Evolutionary conservation across 129 eudicot genomes (phyloP).

Genomic region (Silybum marianum): DNA sequence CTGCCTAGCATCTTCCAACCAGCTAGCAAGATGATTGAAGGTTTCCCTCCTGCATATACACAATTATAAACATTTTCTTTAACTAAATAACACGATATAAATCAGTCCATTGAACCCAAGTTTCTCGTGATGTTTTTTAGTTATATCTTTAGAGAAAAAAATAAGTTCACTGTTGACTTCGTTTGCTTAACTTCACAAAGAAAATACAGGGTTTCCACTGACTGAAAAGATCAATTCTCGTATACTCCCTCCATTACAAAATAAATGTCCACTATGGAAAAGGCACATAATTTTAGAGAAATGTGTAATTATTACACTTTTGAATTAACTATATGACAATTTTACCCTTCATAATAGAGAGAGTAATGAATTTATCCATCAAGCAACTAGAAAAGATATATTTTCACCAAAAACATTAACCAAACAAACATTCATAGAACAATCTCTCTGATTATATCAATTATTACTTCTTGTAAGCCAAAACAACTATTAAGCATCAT

Average conservation of each 20-base stretch:
- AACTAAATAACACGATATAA: background rate
- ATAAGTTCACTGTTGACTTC: background rate
- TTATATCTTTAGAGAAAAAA: background rate
- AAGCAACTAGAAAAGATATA: background rate
- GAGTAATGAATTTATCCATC: background rate
- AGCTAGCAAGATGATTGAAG: constrained; percentile 88
- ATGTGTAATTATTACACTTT: background rate
- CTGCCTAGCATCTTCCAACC: constrained; percentile 96
- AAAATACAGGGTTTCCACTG: background rate
- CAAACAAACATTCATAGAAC: background rate
- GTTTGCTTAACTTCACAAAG: background rate
- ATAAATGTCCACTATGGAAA: background rate
- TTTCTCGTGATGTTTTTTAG: background rate
- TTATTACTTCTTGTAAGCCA: background rate
- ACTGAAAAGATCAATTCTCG: background rate
- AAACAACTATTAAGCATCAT: background rate
- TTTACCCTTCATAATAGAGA: background rate
- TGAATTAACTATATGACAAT: background rate
- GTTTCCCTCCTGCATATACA: constrained; percentile 75
- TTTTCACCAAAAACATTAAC: background rate
- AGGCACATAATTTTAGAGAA: background rate
- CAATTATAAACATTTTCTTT: background rate
- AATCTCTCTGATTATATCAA: background rate
- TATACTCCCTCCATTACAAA: background rate
- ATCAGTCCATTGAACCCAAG: background rate